Conservation (phyloP, 371 early-diverging fungal species). For the Dichotomocladium elegans region DNA sequence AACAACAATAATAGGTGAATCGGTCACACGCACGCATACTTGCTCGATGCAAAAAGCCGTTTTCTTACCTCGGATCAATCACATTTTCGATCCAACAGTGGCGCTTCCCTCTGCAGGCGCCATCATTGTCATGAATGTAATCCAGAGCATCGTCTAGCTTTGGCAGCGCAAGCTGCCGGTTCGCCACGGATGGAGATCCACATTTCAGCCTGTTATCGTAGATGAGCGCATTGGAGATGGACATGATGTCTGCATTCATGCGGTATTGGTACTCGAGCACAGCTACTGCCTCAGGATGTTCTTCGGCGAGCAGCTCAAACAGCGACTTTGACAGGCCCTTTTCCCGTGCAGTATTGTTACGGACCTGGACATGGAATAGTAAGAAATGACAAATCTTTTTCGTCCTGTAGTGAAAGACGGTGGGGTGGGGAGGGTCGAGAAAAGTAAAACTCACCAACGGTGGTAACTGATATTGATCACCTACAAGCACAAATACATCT, state of each 20-base stretch:
- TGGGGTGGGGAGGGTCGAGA: too few species aligned
- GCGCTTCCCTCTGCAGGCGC: constrained; percentile 1
- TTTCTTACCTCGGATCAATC: constrained; percentile 59
- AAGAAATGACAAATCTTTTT: too few species aligned
- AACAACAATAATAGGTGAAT: too few species aligned
- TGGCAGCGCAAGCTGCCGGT: constrained; percentile 49
- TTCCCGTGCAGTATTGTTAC: constrained; percentile 47
- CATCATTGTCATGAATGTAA: constrained; percentile 8
- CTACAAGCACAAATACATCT: constrained; percentile 90
- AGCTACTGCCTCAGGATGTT: constrained; percentile 75
- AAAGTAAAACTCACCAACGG: constrained; percentile 70
- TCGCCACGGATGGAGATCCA: constrained; percentile 66
- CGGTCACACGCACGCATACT: too few species aligned
- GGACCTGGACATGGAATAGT: too few species aligned
- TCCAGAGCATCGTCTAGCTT: constrained; percentile 23
- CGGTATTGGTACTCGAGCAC: constrained; percentile 92
- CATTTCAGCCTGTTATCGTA: constrained; percentile 80
- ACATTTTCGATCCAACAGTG: constrained; percentile 64
- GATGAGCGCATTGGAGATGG: constrained; percentile 80
- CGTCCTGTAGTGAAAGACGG: too few species aligned
- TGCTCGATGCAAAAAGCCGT: not conserved
- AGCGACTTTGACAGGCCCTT: constrained; percentile 60
- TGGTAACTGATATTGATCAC: constrained; percentile 98
- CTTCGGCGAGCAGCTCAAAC: constrained; percentile 78
- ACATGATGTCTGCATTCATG: constrained; percentile 95